Conservation (phyloP, 169 alveolate genomes). For the Cyclospora cayetanensis region DNA sequence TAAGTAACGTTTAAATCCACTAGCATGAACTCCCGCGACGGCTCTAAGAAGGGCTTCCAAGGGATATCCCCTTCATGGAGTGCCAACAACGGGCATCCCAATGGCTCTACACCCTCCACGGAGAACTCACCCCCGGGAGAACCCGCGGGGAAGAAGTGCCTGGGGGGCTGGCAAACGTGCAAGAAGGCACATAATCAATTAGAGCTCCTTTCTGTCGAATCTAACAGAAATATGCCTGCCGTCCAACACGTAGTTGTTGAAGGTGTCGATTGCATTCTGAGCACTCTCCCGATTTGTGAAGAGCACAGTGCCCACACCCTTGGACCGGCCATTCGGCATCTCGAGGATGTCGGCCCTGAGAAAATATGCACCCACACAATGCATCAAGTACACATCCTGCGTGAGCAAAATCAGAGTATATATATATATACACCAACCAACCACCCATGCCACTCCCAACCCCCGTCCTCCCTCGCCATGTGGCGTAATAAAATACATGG, state of each 20-base stretch:
- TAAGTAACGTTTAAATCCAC: no score
- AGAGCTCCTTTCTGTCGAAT: conserved; percentile 71
- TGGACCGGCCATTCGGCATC: conserved; percentile 74
- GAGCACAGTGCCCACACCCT: conserved; percentile 74
- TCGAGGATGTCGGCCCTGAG: conserved; percentile 72
- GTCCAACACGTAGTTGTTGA: conserved; percentile 64
- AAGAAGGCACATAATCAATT: no score
- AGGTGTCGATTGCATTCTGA: conserved; percentile 68
- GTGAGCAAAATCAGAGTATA: not conserved
- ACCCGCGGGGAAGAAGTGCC: no score
- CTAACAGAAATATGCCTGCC: conserved; percentile 75
- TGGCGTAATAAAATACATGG: not conserved
- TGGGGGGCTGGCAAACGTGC: no score
- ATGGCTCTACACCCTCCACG: no score
- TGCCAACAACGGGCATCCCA: no score
- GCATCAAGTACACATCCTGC: not conserved
- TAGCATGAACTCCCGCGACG: no score
- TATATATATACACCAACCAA: not conserved
- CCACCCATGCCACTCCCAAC: not conserved
- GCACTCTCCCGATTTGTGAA: conserved; percentile 71
- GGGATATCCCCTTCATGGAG: no score
- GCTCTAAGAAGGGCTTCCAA: no score
- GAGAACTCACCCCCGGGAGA: no score
- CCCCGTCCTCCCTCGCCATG: not conserved
- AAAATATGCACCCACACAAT: not conserved